Percentiles rank a stretch among this genome's conserved stretches.
Evolutionary conservation across 192 early-diverging fungal genomes (phyloP).

Genomic region (Podila epigama): DNA sequence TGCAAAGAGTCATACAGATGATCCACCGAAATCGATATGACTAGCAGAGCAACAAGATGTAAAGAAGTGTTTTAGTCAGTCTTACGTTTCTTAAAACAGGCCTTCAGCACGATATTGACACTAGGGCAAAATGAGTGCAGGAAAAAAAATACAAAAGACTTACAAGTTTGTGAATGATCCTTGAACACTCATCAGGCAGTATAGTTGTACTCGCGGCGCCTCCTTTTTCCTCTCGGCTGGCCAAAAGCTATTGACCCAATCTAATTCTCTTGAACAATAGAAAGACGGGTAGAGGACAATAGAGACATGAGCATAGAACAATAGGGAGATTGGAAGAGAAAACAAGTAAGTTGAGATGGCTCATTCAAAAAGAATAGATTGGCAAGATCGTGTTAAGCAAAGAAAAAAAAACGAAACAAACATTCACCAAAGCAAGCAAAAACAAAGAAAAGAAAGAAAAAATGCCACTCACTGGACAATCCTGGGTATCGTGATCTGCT

Average conservation of each 20-base stretch:
- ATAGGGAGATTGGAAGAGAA: too few relatives aligned
- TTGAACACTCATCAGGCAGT: conserved; percentile 91
- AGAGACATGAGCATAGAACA: too few relatives aligned
- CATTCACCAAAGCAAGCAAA: neutral
- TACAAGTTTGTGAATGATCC: conserved; percentile 93
- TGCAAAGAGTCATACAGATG: conserved; percentile 20
- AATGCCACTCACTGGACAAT: conserved; percentile 66
- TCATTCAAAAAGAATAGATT: too few relatives aligned
- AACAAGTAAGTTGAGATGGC: too few relatives aligned
- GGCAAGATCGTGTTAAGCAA: too few relatives aligned
- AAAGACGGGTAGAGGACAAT: neutral
- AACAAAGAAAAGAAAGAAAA: neutral
- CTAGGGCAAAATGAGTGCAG: too few relatives aligned
- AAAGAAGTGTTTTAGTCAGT: neutral
- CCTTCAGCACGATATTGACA: too few relatives aligned
- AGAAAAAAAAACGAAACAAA: neutral
- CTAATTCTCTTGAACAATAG: conserved; percentile 67
- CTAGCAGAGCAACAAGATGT: conserved; percentile 15
- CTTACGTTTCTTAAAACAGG: neutral
- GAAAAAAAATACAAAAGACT: conserved; percentile 14
- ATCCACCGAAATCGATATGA: conserved; percentile 67
- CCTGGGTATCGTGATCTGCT: conserved; percentile 70
- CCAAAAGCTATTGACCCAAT: conserved; percentile 91
- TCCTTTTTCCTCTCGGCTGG: conserved; percentile 68
- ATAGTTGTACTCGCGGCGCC: conserved; percentile 87